Percentiles rank a stretch among this genome's conserved stretches.
Conservation (phyloP, 2,329 filamentous ascomycete species). For the Verticillium nubilum region DNA sequence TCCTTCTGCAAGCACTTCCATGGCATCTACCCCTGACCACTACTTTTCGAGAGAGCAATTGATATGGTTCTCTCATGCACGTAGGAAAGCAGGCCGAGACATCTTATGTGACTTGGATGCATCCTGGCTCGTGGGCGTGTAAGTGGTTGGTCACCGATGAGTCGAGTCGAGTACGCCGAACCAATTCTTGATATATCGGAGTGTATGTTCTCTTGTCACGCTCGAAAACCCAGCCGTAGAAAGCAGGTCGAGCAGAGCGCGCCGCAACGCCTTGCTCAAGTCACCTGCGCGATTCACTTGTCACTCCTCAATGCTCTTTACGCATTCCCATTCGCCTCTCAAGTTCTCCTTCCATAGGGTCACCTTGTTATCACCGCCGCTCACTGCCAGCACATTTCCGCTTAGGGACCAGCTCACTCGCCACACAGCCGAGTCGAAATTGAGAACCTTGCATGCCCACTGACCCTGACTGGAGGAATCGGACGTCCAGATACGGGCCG, state of each 20-base stretch:
- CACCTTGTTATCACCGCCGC: slow-evolving; percentile 92
- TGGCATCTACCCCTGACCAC: background rate
- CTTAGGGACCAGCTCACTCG: slow-evolving; percentile 96
- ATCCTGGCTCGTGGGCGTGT: no score
- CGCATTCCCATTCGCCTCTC: slow-evolving; percentile 92
- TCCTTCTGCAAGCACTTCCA: background rate
- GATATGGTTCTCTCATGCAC: background rate
- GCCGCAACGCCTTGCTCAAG: slow-evolving; percentile 29
- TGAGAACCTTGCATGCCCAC: slow-evolving; percentile 81
- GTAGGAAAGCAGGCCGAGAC: background rate
- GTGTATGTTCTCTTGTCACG: no score
- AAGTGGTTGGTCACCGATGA: no score
- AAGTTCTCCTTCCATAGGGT: slow-evolving; percentile 98
- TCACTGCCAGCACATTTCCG: slow-evolving; percentile 92
- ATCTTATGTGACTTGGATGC: background rate
- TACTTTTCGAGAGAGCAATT: background rate
- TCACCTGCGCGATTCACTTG: background rate
- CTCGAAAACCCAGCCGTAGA: no score
- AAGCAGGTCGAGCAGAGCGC: background rate
- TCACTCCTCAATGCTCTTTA: slow-evolving; percentile 93
- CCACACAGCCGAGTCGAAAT: slow-evolving; percentile 89
- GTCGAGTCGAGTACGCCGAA: no score
- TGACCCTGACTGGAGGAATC: slow-evolving; percentile 60
- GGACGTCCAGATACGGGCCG: slow-evolving; percentile 92
- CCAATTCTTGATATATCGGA: no score